Evolutionary conservation across 768 basidiomycete species (phyloP), one percentile per base, ranked within the genome.

Genomic region (Leccinum longicurvipes): DNA sequence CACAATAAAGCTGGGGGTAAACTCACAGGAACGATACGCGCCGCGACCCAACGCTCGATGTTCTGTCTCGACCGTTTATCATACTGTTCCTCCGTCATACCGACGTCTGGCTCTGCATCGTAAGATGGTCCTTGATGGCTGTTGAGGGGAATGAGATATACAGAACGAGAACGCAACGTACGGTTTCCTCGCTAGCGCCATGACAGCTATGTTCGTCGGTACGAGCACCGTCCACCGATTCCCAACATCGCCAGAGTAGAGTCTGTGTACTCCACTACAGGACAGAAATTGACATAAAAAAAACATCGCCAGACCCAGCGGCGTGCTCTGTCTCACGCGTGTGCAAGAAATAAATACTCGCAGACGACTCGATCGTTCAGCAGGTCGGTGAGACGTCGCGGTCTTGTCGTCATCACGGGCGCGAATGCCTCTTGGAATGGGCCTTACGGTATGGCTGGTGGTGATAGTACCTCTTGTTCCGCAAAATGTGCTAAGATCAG

Each of bases 181-280:
- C 90, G 93, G 93, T 72, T 94, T 93, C 64, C 84, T 74, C 3
- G 84, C 69, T 51, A 93, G 73, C 5, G 85, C 85, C 82, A 93
- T 91, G 15, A 94, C 83, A 9, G 91, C 93, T 69, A 87, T 89
- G 71, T 96, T 94, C 24, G 88, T 90, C 1, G 93, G 93, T 5
- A 86, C 91, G 42, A 96, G 78, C 10, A 95, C 51, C 0, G 91
- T 91, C 53, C 75, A 70, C 7, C 66, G 53, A n/a, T 69, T 65
- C 27, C 63, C 52, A n/a, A n/a, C n/a, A n/a, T n/a, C n/a, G n/a
- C n/a, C n/a, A n/a, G n/a, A n/a, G n/a, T n/a, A n/a, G n/a, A n/a
- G n/a, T n/a, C n/a, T n/a, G n/a, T n/a, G n/a, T n/a, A n/a, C n/a
- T n/a, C n/a, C n/a, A n/a, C n/a, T n/a, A n/a, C n/a, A n/a, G n/a